phyloP scores from a whole-genome alignment of 163 green algal species.

The Coccomyxa subellipsoidea region DNA sequence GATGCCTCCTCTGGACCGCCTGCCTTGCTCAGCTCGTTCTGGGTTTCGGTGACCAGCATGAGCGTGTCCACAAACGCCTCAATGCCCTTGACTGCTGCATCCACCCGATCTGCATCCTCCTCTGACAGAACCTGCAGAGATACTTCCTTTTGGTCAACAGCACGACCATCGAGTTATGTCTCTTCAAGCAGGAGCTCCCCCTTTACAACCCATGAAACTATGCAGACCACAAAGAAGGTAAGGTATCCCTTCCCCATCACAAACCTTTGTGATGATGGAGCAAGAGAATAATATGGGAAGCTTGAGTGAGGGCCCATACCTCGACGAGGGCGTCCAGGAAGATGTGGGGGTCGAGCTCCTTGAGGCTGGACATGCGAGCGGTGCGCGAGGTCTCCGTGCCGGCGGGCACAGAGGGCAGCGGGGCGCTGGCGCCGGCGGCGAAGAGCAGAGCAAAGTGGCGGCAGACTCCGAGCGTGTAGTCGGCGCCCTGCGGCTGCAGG shows the following conservation, averaged over 20 bases:
- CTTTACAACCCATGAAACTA: too few relatives aligned
- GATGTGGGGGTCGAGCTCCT: conserved; percentile 84
- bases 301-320: conserved; percentile 24
- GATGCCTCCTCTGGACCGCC: not conserved
- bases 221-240: too few relatives aligned
- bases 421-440: conserved; percentile 24
- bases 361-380: conserved; percentile 32
- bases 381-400: not conserved
- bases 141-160: too few relatives aligned
- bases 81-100: conserved; percentile 43
- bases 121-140: conserved; percentile 41
- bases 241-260: too few relatives aligned
- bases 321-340: conserved; percentile 90
- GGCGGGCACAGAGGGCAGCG: not conserved
- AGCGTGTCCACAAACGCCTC: conserved; percentile 77
- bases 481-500: conserved; percentile 48
- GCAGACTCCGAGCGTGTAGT: conserved; percentile 70
- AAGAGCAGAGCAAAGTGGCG: conserved; percentile 94
- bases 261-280: too few relatives aligned
- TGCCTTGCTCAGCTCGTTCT: not conserved
- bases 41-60: conserved; percentile 43
- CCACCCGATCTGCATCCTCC: conserved; percentile 15
- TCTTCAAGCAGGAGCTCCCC: too few relatives aligned
- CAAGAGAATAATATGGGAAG: too few relatives aligned
- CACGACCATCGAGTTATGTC: too few relatives aligned